Conservation (phyloP, 768 basidiomycete genomes). For the Suillus weaverae region DNA sequence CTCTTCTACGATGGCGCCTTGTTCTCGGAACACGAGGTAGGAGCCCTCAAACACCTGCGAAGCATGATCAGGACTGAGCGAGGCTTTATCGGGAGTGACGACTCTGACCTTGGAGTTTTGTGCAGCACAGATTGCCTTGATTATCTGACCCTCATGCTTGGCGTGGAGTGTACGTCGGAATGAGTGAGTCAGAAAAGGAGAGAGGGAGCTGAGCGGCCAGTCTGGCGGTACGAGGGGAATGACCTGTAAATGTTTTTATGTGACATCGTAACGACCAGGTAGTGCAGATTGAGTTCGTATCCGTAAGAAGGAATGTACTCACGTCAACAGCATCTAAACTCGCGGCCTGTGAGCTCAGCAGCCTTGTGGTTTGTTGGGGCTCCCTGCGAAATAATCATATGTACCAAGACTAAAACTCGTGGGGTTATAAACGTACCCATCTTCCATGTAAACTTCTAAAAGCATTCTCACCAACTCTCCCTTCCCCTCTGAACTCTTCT, state of each 20-base stretch:
- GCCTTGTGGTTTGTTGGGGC: slow-evolving; percentile 56
- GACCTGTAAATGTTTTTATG: slow-evolving; percentile 41
- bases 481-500: slow-evolving; percentile 53
- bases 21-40: slow-evolving; percentile 57
- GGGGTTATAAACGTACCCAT: slow-evolving; percentile 49
- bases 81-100: background rate
- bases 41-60: slow-evolving; percentile 56
- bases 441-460: slow-evolving; percentile 80
- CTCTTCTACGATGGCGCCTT: slow-evolving; percentile 70
- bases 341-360: slow-evolving; percentile 79
- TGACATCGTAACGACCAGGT: background rate
- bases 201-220: slow-evolving; percentile 74
- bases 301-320: slow-evolving; percentile 27
- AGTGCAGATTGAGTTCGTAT: background rate
- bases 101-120: slow-evolving; percentile 69
- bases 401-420: background rate
- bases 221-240: slow-evolving; percentile 65
- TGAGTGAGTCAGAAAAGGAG: slow-evolving; percentile 78
- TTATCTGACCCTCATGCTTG: slow-evolving; percentile 66
- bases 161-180: slow-evolving; percentile 74
- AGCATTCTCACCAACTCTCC: slow-evolving; percentile 64
- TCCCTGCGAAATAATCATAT: slow-evolving; percentile 39
- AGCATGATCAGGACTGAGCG: background rate
- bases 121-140: slow-evolving; percentile 75
- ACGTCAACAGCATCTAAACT: slow-evolving; percentile 80